Conservation (phyloP, 73 alveolate species). For the Durusdinium trenchii region DNA sequence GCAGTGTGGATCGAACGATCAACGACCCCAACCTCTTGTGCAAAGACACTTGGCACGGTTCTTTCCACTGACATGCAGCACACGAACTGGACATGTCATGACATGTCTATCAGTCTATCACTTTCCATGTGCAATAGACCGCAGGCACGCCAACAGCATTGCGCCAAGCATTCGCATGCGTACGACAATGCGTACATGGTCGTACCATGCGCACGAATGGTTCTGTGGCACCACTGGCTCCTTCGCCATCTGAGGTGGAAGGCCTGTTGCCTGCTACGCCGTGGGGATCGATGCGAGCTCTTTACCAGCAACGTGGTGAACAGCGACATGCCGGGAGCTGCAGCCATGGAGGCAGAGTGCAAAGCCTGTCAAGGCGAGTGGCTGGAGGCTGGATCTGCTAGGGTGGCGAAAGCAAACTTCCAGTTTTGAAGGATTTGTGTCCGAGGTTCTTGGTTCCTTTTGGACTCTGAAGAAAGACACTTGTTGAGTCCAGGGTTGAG, state of each 20-base stretch:
- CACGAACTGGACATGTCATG: no score
- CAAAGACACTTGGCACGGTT: conserved; percentile 54
- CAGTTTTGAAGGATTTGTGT: no score
- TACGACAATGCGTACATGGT: no score
- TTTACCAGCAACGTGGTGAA: conserved; percentile 78
- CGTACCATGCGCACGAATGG: no score
- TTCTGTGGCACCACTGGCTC: no score
- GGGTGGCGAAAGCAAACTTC: background rate
- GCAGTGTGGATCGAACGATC: conserved; percentile 88
- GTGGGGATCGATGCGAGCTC: conserved; percentile 92
- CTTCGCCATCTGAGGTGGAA: no score
- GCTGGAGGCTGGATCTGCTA: conserved; percentile 49
- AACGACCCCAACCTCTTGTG: conserved; percentile 52
- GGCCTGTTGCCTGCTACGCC: conserved; percentile 88
- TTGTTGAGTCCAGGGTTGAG: background rate
- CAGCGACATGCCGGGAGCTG: conserved; percentile 33
- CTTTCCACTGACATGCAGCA: no score
- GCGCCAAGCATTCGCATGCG: no score
- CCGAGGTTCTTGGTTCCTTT: background rate
- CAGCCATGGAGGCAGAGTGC: conserved; percentile 52
- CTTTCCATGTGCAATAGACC: no score
- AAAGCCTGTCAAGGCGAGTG: conserved; percentile 56
- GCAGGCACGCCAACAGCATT: no score
- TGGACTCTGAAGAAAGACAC: background rate
- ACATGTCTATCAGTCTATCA: no score